Percentiles rank a stretch among this genome's conserved stretches.
Conservation (phyloP, 1,284 basidiomycete species). For the Puccinia novopanici region DNA sequence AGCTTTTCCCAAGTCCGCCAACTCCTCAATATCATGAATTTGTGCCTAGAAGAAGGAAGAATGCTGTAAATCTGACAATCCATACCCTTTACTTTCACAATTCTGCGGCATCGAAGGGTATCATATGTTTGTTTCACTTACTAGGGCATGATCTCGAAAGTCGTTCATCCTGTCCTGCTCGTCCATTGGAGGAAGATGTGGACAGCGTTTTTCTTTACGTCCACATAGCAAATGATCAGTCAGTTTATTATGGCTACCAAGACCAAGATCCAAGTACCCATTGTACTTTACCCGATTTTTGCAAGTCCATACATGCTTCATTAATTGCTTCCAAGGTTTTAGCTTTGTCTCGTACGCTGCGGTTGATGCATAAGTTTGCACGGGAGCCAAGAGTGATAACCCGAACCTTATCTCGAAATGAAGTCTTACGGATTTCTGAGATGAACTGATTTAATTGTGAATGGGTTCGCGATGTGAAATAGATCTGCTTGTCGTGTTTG, state of each 20-base stretch:
- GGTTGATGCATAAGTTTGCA: constrained; percentile 90
- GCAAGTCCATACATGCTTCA: constrained; percentile 83
- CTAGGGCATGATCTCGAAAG: constrained; percentile 83
- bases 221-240: too few species aligned
- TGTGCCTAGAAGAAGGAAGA: constrained; percentile 65
- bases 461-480: constrained; percentile 91
- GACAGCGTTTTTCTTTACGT: constrained; percentile 71
- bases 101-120: neutral
- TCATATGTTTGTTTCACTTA: constrained; percentile 56
- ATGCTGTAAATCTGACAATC: neutral
- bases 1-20: constrained; percentile 71
- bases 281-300: constrained; percentile 68
- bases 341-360: constrained; percentile 67
- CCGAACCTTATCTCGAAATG: constrained; percentile 62
- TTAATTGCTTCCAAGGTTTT: constrained; percentile 74
- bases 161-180: constrained; percentile 77
- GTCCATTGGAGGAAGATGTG: constrained; percentile 72
- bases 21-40: constrained; percentile 91
- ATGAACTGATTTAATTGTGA: constrained; percentile 89
- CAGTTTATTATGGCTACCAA: too few species aligned
- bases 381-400: constrained; percentile 84
- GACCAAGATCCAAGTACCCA: constrained; percentile 3
- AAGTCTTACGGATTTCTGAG: constrained; percentile 77
- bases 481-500: constrained; percentile 64
- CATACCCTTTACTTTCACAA: neutral